phyloP scores from a whole-genome alignment of 2,329 filamentous ascomycete species.

The Sclerotinia sclerotiorum region DNA sequence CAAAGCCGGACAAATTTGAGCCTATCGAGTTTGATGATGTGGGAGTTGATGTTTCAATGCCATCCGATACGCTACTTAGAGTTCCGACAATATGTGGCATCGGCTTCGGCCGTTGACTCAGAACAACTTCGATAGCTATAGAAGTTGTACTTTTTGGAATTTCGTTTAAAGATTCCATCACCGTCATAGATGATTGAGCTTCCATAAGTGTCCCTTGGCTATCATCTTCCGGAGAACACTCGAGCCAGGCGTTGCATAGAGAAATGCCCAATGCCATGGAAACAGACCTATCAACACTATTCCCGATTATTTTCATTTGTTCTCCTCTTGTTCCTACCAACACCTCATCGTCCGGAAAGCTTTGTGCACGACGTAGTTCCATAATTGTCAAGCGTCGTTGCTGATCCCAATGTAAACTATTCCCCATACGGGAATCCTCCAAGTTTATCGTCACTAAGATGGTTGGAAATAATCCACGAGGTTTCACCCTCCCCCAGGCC shows the following conservation, averaged over 20 bases:
- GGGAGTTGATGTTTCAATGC: background rate
- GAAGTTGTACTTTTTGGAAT: background rate
- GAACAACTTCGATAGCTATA: background rate
- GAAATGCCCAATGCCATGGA: constrained; percentile 65
- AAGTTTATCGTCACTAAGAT: constrained; percentile 56
- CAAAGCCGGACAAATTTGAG: constrained; percentile 4
- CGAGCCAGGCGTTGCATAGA: constrained; percentile 57
- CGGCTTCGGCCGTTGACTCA: background rate
- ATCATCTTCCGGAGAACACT: constrained; percentile 27
- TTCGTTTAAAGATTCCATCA: background rate
- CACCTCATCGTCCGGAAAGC: constrained; percentile 68
- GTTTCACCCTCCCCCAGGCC: constrained; percentile 54
- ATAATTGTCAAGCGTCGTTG: constrained; percentile 60
- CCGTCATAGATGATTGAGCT: background rate
- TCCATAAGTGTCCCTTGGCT: background rate
- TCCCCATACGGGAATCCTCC: constrained; percentile 56
- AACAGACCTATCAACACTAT: constrained; percentile 71
- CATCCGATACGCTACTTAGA: background rate
- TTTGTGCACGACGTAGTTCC: constrained; percentile 69
- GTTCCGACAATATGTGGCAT: background rate
- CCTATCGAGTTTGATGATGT: background rate
- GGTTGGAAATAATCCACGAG: constrained; percentile 57
- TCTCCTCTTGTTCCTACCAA: constrained; percentile 57
- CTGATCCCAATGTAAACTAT: constrained; percentile 64
- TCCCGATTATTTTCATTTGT: constrained; percentile 70